Evolutionary conservation across 305 asterid genomes (phyloP), one percentile per base, ranked within the genome.

Genomic region (Plantago coronopus): DNA sequence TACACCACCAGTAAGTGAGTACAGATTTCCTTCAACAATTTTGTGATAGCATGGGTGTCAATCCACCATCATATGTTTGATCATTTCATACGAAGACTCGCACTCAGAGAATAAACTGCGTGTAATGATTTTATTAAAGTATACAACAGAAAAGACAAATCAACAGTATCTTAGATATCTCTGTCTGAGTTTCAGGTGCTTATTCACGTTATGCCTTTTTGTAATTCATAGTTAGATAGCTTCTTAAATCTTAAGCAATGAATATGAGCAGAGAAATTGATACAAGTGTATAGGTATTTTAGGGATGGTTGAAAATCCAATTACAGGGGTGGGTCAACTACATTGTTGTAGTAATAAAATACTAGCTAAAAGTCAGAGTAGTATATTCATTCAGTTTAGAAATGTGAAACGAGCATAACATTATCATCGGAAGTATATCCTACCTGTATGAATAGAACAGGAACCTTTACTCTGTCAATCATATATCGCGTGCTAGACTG

Each of bases 371-470:
- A 71, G 42, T 54, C 54, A 4, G 50, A 17, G 47, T 56, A 46
- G 48, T 19, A 58, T 50, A 29, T 37, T 15, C 56, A 29, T 37
- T 15, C 29, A 54, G 11, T 27, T 27, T 48, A 54, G 44, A 21
- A 53, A 62, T 54, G 59, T 17, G 46, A 47, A 54, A 55, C 17
- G 40, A 43, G 58, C 49, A 54, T 48, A 61, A 51, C 47, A 59
- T 47, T 37, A 56, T 31, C 57, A 60, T 5, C 2, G 40, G 40
- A 68, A 71, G 72, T 47, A 54, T 59, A 68, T 18, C 58, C 40
- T 42, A 94, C 99, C 99, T 94, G 99, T 63, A 94, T 81, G 67
- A 87, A 94, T 63, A 94, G 93, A 77, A 86, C 84, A 64, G 99
- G 99, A 74, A 94, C 78, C 84, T 83, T 86, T 81, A 94, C 89